Evolutionary conservation across 371 early-diverging fungal genomes (phyloP).

Genomic region (Lichtheimia hyalospora): DNA sequence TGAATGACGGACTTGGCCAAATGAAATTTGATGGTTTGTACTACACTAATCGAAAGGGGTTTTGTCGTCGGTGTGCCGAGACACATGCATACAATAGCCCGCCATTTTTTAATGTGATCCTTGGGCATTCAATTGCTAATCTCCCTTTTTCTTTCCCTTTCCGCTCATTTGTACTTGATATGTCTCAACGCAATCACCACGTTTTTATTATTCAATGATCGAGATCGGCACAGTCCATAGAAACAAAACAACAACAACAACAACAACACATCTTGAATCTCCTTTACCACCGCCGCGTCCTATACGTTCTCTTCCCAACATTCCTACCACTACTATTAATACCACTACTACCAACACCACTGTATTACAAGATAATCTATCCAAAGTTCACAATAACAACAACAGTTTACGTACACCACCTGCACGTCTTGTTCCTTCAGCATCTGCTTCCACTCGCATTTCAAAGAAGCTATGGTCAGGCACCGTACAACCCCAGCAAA

Average conservation of each 20-base stretch:
- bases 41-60: too few relatives aligned
- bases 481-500: neutral
- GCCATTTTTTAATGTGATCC: neutral
- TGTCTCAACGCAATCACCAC: neutral
- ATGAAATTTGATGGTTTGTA: neutral
- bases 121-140: neutral
- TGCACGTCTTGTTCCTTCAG: neutral
- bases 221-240: neutral
- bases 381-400: too few relatives aligned
- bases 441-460: neutral
- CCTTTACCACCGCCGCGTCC: neutral
- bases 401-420: neutral
- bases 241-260: neutral
- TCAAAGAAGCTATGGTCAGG: neutral
- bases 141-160: conserved; percentile 4
- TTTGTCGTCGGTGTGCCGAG: neutral
- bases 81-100: conserved; percentile 7
- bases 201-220: conserved; percentile 1
- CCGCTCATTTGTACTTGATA: conserved; percentile 1
- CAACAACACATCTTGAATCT: neutral
- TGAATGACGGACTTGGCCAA: neutral
- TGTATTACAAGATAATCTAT: too few relatives aligned
- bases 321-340: neutral
- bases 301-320: neutral
- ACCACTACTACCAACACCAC: too few relatives aligned